Evolutionary conservation across 805 yeast species (phyloP), one percentile per base, ranked within the genome.

Genomic region (Suhomyces faveliae): DNA sequence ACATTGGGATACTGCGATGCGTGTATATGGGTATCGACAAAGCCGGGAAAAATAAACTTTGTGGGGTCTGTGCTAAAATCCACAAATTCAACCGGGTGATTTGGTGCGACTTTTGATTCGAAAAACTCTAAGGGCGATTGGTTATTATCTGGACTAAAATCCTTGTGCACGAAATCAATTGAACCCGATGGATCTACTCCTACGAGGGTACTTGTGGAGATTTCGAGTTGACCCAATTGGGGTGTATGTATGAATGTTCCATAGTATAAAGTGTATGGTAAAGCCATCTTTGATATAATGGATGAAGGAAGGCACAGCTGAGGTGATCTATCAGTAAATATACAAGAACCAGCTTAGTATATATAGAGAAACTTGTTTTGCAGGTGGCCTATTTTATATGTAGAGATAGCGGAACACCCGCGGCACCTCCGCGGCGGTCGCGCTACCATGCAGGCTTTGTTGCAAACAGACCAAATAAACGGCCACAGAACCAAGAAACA

Each of bases 211-310:
- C 74, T 62, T 15, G 76, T 68, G 17, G 81, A 61, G 30, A 85
- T 73, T 53, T 88, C 81, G 2, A 90, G 58, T 17, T 68, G 60
- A 1, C 82, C 84, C 13, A 87, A 61, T 1, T 43, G 51, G 1
- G 94, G 90, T 0, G 92, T 83, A 62, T 89, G 94, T 9, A 85
- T 77, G 49, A 87, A 75, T 1, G 90, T 83, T 4, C 95, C 96
- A 53, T 74, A 75, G 64, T 78, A 85, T 3, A 84, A 70, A 0
- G 79, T 74, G 56, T 70, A 71, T 5, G n/a, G n/a, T n/a, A n/a
- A n/a, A n/a, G n/a, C n/a, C n/a, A n/a, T 27, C 30, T 27, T 5
- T 22, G 25, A 27, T 22, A 5, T 5, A 45, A 15, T 33, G 39
- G 12, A 12, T n/a, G 35, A 22, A 5, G 46, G n/a, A n/a, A n/a